Evolutionary conservation across 2,329 filamentous ascomycete species (phyloP), one percentile per base, ranked within the genome.

Genomic region (Balansia obtecta): DNA sequence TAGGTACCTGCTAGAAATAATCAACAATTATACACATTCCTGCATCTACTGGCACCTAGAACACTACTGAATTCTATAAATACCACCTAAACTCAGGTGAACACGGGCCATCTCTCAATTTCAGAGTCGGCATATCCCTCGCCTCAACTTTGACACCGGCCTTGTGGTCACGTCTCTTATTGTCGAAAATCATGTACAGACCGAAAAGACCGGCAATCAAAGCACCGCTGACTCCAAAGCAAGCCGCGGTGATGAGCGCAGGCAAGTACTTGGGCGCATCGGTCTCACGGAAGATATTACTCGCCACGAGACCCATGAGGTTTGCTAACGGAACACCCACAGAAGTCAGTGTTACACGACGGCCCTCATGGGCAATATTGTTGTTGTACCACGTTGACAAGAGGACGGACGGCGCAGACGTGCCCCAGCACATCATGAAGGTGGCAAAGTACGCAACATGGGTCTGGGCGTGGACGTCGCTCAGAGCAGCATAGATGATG

Each of bases 341-440:
- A 30, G 79, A 82, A 0, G 85, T 89, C 13, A 88, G 70, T 0
- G 82, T 73, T 6, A 88, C 74, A 45, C 86, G 81, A 38, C 81
- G 78, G 51, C 83, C 82, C 65, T 90, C 86, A 58, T 90, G 77
- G 1, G 85, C 85, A 50, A 88, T 77, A 62, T 91, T 91, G 71
- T 90, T 90, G 68, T 87, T 90, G 68, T 88, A 89, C 82, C 62
- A 70, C 30, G 51, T 79, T 71, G 56, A 80, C 69, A 83, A 70
- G 12, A 90, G 71, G 9, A 89, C 85, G 0, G 80, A 85, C 0
- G 86, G 85, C 0, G 85, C 85, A 1, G 80, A 83, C 0, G 84
- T 88, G 15, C 86, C 86, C 81, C 84, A 88, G 11, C 81, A 85
- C 83, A 89, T 88, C 82, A 89, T 85, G 64, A 89, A 90, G 50